Evolutionary conservation across 192 early-diverging fungal genomes (phyloP), one percentile per base, ranked within the genome.

Genomic region (Dissophora globulifera): DNA sequence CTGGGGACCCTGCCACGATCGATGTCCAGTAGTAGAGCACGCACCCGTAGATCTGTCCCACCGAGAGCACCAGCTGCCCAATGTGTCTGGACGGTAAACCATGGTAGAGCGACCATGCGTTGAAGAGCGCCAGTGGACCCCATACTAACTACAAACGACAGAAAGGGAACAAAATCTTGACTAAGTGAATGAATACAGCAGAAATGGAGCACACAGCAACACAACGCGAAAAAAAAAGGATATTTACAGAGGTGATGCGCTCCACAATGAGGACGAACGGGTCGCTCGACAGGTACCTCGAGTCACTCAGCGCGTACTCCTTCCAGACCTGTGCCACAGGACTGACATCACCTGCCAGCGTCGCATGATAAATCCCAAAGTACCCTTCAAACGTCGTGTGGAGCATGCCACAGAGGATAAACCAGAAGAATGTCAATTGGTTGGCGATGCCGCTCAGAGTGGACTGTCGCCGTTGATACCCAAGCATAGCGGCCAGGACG

Each of bases 291-390:
- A 96, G 80, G 79, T 97, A 97, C 30, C 94, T 82, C 33, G 93
- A 95, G 82, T 97, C 96, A 57, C 88, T 86, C 60, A 87, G 80
- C 9, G 93, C 83, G 80, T 97, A 97, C 76, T 97, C 94, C 79
- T 94, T 94, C 93, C 93, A 97, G 51, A 93, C 58, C 30, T 94
- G 85, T 7, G 86, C 92, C 27, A 94, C 40, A 16, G 93, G 58
- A 33, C 71, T 79, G 41, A 79, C 58, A 82, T 91, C 86, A 4
- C 85, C 88, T 0, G 89, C 88, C 58, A 97, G 81, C 1, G 82
- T 82, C 13, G 54, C 53, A 76, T 91, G 85, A 81, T 92, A 85
- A 38, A 67, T 85, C 31, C 88, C 83, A 82, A 89, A 96, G 76
- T 95, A 97, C 1, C 88, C 89, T 76, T 97, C 96, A 2, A 97